phyloP scores from a whole-genome alignment of 176 grass and related monocot genomes.

The Oryza nivara region DNA sequence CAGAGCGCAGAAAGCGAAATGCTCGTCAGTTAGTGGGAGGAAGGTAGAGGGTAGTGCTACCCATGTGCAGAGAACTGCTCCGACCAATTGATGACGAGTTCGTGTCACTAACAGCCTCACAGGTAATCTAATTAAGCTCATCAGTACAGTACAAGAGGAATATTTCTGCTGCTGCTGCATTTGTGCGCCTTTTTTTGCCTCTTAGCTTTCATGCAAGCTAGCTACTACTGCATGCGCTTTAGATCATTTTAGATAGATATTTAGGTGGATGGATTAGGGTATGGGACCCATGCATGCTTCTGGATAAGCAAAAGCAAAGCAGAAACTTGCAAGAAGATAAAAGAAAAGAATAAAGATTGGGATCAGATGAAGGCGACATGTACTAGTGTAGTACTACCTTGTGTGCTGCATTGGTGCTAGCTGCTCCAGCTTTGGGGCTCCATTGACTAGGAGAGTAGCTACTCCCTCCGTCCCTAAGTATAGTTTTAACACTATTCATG shows the following conservation, averaged over 20 bases:
- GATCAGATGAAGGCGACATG: not conserved
- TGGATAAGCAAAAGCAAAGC: constrained; percentile 17
- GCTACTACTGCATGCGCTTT: not conserved
- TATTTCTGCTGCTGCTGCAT: not conserved
- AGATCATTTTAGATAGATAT: not conserved
- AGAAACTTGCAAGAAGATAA: not conserved
- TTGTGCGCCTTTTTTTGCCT: not conserved
- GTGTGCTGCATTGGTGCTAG: not conserved
- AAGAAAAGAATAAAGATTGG: not conserved
- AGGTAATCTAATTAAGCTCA: not conserved
- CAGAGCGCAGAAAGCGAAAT: not conserved
- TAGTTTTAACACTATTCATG: too few relatives aligned
- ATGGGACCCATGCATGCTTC: not conserved
- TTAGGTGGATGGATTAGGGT: not conserved
- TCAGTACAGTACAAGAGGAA: not conserved
- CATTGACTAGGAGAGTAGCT: not conserved
- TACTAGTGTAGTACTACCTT: not conserved
- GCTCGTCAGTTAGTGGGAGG: constrained; percentile 6
- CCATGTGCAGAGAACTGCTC: constrained; percentile 35
- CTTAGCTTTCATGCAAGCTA: not conserved
- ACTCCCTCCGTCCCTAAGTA: too few relatives aligned
- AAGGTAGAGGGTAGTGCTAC: not conserved
- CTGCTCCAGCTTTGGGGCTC: constrained; percentile 32
- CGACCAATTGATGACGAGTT: not conserved
- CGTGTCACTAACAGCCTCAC: constrained; percentile 1